Evolutionary conservation across 2,329 filamentous ascomycete species (phyloP), one percentile per base, ranked within the genome.

Genomic region (Epicoccum nigrum): DNA sequence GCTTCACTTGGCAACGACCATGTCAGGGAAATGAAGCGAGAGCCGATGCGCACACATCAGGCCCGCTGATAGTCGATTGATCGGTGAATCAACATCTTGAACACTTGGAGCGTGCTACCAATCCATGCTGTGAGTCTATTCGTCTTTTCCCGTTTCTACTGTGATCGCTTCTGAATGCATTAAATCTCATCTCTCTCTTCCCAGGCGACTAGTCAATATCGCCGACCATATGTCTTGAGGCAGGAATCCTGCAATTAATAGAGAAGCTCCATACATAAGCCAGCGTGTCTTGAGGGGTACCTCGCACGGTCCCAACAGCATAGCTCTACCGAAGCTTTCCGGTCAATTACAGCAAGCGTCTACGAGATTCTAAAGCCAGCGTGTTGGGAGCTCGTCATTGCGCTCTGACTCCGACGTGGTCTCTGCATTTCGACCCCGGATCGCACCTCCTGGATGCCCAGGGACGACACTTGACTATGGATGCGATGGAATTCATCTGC

Each of bases 91-190:
- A 34, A 9, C 19, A 28, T 5, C 17, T 34, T 44, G 49, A 47
- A 47, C 43, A 43, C 43, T 47, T 47, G 49, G 49, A 19, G 33
- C 33, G 43, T 47, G 43, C 43, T 33, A 25, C 25, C 12, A 27
- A 47, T 39, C 38, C 49, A 39, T 47, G 43, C 21, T 32, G 38
- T 9, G 5, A 25, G 42, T 27, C 42, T 34, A 20, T 28, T 12
- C 21, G 32, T 47, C 37, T 34, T 46, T 42, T 16, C 40, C 41
- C 27, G n/a, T 33, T 37, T 35, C 41, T 40, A 16, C 9, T 19
- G 17, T 8, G 47, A 16, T 32, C 30, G 30, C 15, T 43, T 27
- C 34, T 30, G 32, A 32, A 33, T 28, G 33, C 31, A 23, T 30
- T 37, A 19, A 35, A 37, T 41, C 42, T 45, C 21, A 40, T 45